phyloP scores from a whole-genome alignment of 1,284 basidiomycete genomes.

The Pseudozyma thailandica region DNA sequence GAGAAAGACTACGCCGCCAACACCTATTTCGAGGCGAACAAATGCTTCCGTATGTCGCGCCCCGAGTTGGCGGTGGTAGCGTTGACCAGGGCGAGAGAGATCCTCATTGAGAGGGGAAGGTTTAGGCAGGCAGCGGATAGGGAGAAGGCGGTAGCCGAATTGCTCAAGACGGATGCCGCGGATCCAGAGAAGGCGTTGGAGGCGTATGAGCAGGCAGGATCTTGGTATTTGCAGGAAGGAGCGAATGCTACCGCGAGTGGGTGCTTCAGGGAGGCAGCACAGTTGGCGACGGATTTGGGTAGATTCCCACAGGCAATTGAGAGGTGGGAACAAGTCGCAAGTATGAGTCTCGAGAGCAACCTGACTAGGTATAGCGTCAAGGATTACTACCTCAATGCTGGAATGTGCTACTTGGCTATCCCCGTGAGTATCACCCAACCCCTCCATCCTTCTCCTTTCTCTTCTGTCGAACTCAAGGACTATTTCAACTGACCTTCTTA shows the following conservation, averaged over 20 bases:
- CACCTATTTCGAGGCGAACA: conserved; percentile 66
- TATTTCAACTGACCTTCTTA: background rate
- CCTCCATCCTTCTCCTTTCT: background rate
- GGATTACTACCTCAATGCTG: conserved; percentile 92
- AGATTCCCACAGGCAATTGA: conserved; percentile 86
- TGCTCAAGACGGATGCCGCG: conserved; percentile 80
- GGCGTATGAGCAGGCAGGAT: conserved; percentile 90
- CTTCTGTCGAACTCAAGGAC: background rate
- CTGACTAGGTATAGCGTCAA: conserved; percentile 99
- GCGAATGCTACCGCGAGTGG: conserved; percentile 93
- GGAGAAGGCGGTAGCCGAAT: conserved; percentile 86
- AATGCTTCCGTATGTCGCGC: conserved; percentile 64
- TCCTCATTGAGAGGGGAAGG: conserved; percentile 84
- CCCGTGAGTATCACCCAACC: conserved; percentile 73
- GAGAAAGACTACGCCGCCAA: conserved; percentile 67
- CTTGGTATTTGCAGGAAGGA: conserved; percentile 97
- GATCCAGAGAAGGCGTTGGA: conserved; percentile 86
- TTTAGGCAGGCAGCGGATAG: conserved; percentile 98
- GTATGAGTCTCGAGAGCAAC: conserved; percentile 81
- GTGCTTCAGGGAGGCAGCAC: conserved; percentile 95
- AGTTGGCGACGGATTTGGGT: conserved; percentile 88
- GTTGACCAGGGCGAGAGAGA: conserved; percentile 83
- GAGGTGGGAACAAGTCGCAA: conserved; percentile 89
- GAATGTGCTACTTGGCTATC: conserved; percentile 89
- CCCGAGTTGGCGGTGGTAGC: conserved; percentile 81